Percentiles rank a stretch among this genome's conserved stretches.
Conservation (phyloP, 2,329 filamentous ascomycete species). For the Hirsutella minnesotensis region DNA sequence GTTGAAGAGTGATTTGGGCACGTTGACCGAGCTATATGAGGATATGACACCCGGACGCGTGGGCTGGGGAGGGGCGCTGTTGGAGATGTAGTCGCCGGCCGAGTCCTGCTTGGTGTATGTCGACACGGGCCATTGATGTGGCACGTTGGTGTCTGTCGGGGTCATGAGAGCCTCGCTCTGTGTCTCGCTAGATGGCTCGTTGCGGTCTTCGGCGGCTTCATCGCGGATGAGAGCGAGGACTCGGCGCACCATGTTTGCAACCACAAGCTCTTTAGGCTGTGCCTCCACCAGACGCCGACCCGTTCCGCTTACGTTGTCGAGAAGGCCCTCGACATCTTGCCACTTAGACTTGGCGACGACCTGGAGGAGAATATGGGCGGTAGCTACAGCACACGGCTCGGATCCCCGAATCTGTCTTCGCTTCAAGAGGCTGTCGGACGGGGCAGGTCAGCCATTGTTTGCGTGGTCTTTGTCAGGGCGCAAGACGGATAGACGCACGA, state of each 20-base stretch:
- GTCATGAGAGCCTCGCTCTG: slow-evolving; percentile 33
- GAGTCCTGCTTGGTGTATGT: slow-evolving; percentile 23
- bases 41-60: slow-evolving; percentile 49
- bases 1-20: slow-evolving; percentile 74
- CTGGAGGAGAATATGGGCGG: slow-evolving; percentile 75
- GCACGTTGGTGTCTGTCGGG: slow-evolving; percentile 27
- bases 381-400: slow-evolving; percentile 81
- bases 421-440: slow-evolving; percentile 64
- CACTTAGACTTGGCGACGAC: slow-evolving; percentile 76
- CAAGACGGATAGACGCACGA: slow-evolving; percentile 44
- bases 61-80: slow-evolving; percentile 11
- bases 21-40: slow-evolving; percentile 51
- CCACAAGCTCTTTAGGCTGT: slow-evolving; percentile 80
- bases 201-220: slow-evolving; percentile 72
- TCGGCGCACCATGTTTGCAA: slow-evolving; percentile 87
- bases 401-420: slow-evolving; percentile 81
- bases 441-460: slow-evolving; percentile 5
- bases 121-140: slow-evolving; percentile 17
- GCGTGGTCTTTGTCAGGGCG: not conserved
- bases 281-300: slow-evolving; percentile 70
- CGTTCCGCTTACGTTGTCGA: slow-evolving; percentile 67
- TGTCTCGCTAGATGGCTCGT: slow-evolving; percentile 49
- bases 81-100: slow-evolving; percentile 15
- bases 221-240: slow-evolving; percentile 86
- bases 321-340: slow-evolving; percentile 63